These are phyloP conservation scores for Alternaria solani DNA, from an alignment of 2,329 filamentous ascomycete genomes.

Conservation along the genomic window DNA sequence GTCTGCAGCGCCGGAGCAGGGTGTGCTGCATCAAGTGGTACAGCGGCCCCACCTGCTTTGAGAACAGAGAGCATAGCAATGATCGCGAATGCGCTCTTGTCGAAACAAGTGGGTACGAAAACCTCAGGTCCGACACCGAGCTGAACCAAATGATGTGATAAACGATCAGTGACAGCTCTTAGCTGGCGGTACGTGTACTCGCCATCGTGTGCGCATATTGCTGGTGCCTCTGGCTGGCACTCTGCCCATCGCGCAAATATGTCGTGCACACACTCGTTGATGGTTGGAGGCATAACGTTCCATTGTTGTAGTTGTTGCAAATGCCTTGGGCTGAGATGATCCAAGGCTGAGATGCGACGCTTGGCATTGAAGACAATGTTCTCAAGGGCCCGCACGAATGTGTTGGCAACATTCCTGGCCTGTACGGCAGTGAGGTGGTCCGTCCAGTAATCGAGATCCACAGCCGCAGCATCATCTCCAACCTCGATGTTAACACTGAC, in stretches of 20 bases:
- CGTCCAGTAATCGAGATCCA: slow-evolving; percentile 48
- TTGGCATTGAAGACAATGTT: slow-evolving; percentile 51
- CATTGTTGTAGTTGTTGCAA: slow-evolving; percentile 39
- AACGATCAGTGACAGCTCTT: slow-evolving; percentile 31
- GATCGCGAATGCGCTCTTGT: slow-evolving; percentile 48
- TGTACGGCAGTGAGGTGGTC: slow-evolving; percentile 44
- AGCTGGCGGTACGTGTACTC: slow-evolving; percentile 45
- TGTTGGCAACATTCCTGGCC: slow-evolving; percentile 43
- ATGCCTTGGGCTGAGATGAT: slow-evolving; percentile 52
- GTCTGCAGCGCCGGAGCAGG: slow-evolving; percentile 48
- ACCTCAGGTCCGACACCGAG: slow-evolving; percentile 43
- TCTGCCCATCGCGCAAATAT: slow-evolving; percentile 36
- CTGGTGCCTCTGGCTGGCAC: slow-evolving; percentile 37
- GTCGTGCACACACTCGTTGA: slow-evolving; percentile 44
- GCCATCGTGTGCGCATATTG: slow-evolving; percentile 46
- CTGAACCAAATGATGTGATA: slow-evolving; percentile 41
- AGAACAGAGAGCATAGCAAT: slow-evolving; percentile 52
- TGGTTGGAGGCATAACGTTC: slow-evolving; percentile 44
- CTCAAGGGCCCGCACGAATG: slow-evolving; percentile 40
- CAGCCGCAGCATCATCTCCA: slow-evolving; percentile 46
- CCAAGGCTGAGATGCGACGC: slow-evolving; percentile 43
- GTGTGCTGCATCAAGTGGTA: slow-evolving; percentile 49
- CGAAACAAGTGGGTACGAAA: slow-evolving; percentile 50
- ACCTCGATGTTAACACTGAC: slow-evolving; percentile 60
- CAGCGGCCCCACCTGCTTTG: slow-evolving; percentile 49